phyloP scores from a whole-genome alignment of 1,284 basidiomycete species.

The Boletus albobrunnescens region DNA sequence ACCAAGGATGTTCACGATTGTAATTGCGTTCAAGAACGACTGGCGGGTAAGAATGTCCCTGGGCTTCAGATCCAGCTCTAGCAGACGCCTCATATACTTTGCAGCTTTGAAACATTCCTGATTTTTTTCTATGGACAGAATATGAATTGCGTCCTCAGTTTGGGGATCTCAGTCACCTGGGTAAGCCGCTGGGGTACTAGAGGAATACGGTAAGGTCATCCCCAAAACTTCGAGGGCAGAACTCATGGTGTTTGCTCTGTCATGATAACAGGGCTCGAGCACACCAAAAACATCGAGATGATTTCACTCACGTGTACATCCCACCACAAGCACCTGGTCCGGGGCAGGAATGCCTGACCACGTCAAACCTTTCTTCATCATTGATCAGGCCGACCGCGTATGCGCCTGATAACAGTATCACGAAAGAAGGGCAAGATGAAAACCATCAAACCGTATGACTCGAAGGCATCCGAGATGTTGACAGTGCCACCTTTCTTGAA shows the following conservation, averaged over 20 bases:
- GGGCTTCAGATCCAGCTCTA: slow-evolving; percentile 86
- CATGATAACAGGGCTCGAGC: background rate
- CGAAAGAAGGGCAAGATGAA: background rate
- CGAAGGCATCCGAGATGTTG: slow-evolving; percentile 81
- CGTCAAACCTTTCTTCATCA: slow-evolving; percentile 76
- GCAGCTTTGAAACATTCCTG: slow-evolving; percentile 86
- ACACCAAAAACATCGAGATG: background rate
- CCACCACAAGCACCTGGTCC: slow-evolving; percentile 77
- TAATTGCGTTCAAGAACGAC: slow-evolving; percentile 91
- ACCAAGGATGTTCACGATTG: slow-evolving; percentile 78
- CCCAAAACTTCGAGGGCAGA: slow-evolving; percentile 87
- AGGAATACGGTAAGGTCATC: slow-evolving; percentile 87
- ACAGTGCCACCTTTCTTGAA: slow-evolving; percentile 74
- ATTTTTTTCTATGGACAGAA: slow-evolving; percentile 56
- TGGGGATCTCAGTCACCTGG: slow-evolving; percentile 45
- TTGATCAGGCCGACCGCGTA: slow-evolving; percentile 69
- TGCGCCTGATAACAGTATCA: slow-evolving; percentile 47
- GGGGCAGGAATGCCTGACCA: slow-evolving; percentile 79
- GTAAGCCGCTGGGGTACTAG: slow-evolving; percentile 78
- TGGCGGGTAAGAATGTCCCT: slow-evolving; percentile 88
- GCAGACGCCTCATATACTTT: slow-evolving; percentile 74
- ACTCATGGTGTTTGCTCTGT: slow-evolving; percentile 83
- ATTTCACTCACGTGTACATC: slow-evolving; percentile 67
- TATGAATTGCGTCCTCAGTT: slow-evolving; percentile 4
- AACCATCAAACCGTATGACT: slow-evolving; percentile 60